These are phyloP conservation scores for Saksenaea oblongispora DNA, from an alignment of 371 early-diverging fungal species.

Conservation along the genomic window DNA sequence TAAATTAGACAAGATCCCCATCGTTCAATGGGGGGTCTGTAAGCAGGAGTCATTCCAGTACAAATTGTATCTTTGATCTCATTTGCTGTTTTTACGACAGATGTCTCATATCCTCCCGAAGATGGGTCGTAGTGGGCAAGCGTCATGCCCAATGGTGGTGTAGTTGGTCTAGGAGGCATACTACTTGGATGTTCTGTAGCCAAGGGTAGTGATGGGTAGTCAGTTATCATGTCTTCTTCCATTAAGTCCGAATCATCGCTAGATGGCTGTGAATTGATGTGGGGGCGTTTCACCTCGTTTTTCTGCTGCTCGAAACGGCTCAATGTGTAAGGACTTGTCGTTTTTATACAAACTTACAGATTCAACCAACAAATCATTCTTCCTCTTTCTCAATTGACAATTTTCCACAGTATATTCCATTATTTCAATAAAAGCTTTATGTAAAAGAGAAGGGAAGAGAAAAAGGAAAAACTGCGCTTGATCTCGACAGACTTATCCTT, in stretches of 20 bases:
- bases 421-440: not conserved
- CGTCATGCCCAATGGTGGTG: slow-evolving; percentile 54
- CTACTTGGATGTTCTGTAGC: not conserved
- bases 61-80: slow-evolving; percentile 33
- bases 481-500: too few species aligned
- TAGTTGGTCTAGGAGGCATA: slow-evolving; percentile 30
- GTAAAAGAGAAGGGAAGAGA: too few species aligned
- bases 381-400: not conserved
- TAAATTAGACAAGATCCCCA: slow-evolving; percentile 48
- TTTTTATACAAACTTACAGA: not conserved
- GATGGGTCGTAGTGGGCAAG: slow-evolving; percentile 41
- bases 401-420: not conserved
- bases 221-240: not conserved
- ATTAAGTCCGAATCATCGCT: not conserved
- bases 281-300: not conserved
- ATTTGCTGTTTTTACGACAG: slow-evolving; percentile 33
- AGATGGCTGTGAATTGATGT: not conserved
- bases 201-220: not conserved
- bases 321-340: not conserved
- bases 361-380: not conserved
- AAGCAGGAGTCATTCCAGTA: slow-evolving; percentile 49
- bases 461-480: too few species aligned
- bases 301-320: not conserved
- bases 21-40: slow-evolving; percentile 46
- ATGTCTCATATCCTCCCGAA: slow-evolving; percentile 34